A percentile compares a stretch with the other conserved stretches of the same genome.
Evolutionary conservation across 306 rosid species (phyloP).

Genomic region (Pueraria montana): DNA sequence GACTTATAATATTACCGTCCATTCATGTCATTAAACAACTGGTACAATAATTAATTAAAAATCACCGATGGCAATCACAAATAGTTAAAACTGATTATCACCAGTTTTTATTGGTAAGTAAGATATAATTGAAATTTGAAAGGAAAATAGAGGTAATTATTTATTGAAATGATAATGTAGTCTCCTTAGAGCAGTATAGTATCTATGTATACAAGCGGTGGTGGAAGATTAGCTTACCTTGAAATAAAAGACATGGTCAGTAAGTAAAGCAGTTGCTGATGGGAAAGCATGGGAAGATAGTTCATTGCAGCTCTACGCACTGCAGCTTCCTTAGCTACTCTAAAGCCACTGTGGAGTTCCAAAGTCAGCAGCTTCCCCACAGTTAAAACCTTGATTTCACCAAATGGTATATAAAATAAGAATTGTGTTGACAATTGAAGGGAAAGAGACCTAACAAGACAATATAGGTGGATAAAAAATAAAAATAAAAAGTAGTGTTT

Average conservation of each 20-base stretch:
- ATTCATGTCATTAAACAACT: conserved; percentile 32
- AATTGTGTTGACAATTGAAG: conserved; percentile 35
- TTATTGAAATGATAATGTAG: conserved; percentile 30
- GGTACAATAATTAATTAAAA: conserved; percentile 1
- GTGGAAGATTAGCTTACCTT: conserved; percentile 64
- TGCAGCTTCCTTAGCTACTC: conserved; percentile 96
- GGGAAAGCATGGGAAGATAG: conserved; percentile 99
- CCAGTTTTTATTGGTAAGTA: conserved; percentile 6
- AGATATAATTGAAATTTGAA: conserved; percentile 21
- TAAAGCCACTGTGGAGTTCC: conserved; percentile 98
- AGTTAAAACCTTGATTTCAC: conserved; percentile 80
- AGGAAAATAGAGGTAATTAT: background rate
- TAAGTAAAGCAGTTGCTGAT: conserved; percentile 96
- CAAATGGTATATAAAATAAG: conserved; percentile 32
- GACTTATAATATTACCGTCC: background rate
- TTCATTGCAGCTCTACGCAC: conserved; percentile 99
- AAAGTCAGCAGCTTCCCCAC: conserved; percentile 99
- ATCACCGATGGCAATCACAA: background rate
- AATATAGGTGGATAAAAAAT: conserved; percentile 6
- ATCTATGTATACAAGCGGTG: conserved; percentile 20
- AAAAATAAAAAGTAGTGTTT: conserved; percentile 5
- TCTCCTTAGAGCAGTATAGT: conserved; percentile 42
- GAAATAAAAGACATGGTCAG: conserved; percentile 95
- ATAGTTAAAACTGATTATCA: conserved; percentile 25
- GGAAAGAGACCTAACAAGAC: conserved; percentile 12